Evolutionary conservation across 768 basidiomycete species (phyloP).

Genomic region (Flagelloscypha sp.): DNA sequence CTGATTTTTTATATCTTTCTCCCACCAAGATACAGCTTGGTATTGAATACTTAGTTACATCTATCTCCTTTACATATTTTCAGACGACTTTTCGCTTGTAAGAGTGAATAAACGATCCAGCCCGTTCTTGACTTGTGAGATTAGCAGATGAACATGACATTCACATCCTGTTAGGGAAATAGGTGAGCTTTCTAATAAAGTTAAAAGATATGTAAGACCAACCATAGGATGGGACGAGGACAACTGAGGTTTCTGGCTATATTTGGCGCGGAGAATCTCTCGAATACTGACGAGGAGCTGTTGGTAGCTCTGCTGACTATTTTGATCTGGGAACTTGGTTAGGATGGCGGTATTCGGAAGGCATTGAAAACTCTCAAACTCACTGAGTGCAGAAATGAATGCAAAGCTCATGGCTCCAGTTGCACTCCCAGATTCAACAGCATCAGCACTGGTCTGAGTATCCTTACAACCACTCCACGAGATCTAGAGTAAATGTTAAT

Average conservation of each 20-base stretch:
- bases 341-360: slow-evolving; percentile 1
- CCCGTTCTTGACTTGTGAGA: too few species aligned
- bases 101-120: too few species aligned
- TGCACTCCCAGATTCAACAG: slow-evolving; percentile 53
- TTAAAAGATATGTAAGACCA: slow-evolving; percentile 3
- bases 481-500: slow-evolving; percentile 35
- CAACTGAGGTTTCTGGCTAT: slow-evolving; percentile 51
- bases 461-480: slow-evolving; percentile 83
- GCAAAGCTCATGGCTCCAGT: slow-evolving; percentile 80
- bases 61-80: too few species aligned
- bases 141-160: slow-evolving; percentile 31
- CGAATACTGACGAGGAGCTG: slow-evolving; percentile 39
- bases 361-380: slow-evolving; percentile 11
- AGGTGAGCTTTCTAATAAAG: not conserved
- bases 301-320: slow-evolving; percentile 43
- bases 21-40: too few species aligned
- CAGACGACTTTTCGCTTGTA: too few species aligned
- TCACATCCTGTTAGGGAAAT: slow-evolving; percentile 23
- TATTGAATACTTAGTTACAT: too few species aligned
- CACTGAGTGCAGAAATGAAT: slow-evolving; percentile 50
- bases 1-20: too few species aligned
- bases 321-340: slow-evolving; percentile 22
- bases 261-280: slow-evolving; percentile 34
- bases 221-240: slow-evolving; percentile 33
- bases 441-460: slow-evolving; percentile 75